phyloP scores from a whole-genome alignment of 306 rosid genomes.

The Rubus parviflorus region DNA sequence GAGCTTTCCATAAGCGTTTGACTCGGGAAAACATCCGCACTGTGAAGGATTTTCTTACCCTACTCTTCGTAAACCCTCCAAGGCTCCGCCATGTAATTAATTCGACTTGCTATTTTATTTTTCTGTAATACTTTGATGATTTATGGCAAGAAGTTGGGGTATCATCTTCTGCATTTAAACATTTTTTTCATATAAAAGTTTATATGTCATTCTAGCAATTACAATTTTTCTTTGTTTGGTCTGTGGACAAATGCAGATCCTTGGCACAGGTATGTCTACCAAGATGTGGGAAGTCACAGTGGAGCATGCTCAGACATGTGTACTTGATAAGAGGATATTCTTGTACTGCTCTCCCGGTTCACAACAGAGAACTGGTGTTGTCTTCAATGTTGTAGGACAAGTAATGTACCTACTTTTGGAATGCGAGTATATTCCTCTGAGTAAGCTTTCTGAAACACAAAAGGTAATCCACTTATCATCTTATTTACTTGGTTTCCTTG shows the following conservation, averaged over 20 bases:
- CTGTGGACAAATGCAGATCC: conserved; percentile 55
- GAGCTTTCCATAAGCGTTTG: conserved; percentile 95
- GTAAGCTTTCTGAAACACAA: conserved; percentile 77
- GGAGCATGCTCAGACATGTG: conserved; percentile 92
- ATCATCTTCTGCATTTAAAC: conserved; percentile 13
- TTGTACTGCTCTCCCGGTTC: conserved; percentile 51
- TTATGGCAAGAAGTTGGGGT: not conserved
- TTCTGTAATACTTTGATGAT: not conserved
- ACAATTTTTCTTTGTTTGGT: not conserved
- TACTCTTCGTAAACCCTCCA: conserved; percentile 66
- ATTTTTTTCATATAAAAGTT: not conserved
- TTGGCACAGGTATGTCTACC: conserved; percentile 96
- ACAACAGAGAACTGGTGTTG: conserved; percentile 68
- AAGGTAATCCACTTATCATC: conserved; percentile 55
- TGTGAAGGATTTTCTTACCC: conserved; percentile 84
- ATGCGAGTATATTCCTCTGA: conserved; percentile 55
- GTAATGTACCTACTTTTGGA: conserved; percentile 70
- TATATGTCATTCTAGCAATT: not conserved
- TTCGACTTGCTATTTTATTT: conserved; percentile 19
- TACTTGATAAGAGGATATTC: conserved; percentile 47
- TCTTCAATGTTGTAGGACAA: conserved; percentile 84
- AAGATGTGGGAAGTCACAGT: conserved; percentile 98
- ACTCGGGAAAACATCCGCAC: conserved; percentile 61
- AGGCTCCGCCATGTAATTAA: conserved; percentile 76
- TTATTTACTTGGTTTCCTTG: conserved; percentile 10